phyloP scores from a whole-genome alignment of 2,329 filamentous ascomycete genomes.

The Ophiosphaerella korrae region DNA sequence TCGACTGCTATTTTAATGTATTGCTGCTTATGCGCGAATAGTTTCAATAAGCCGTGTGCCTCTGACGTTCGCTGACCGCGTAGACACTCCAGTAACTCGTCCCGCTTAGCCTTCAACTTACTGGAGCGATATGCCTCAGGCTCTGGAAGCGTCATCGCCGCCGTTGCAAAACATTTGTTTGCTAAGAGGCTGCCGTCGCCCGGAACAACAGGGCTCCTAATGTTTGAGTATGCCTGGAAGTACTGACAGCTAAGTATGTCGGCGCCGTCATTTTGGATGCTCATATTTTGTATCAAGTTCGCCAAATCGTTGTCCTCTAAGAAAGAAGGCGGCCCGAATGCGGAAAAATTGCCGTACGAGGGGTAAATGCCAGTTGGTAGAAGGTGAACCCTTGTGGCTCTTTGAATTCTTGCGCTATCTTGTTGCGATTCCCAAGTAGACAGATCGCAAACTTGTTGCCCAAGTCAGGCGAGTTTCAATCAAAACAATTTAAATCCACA shows the following conservation, averaged over 20 bases:
- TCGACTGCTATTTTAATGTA: neutral
- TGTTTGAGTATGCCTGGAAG: constrained; percentile 1
- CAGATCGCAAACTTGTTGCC: too few relatives aligned
- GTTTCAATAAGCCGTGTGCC: neutral
- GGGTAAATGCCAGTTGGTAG: too few relatives aligned
- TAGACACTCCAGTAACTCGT: neutral
- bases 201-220: neutral
- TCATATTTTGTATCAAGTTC: neutral
- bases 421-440: too few relatives aligned
- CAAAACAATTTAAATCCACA: too few relatives aligned
- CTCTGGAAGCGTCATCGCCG: neutral
- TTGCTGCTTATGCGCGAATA: neutral
- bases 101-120: neutral
- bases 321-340: neutral
- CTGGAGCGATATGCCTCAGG: neutral
- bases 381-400: too few relatives aligned
- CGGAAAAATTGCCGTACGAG: too few relatives aligned
- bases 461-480: too few relatives aligned
- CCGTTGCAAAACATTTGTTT: neutral
- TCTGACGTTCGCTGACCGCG: neutral
- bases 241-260: neutral
- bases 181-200: neutral
- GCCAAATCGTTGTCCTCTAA: neutral
- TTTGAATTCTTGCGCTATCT: too few relatives aligned
- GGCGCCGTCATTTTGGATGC: neutral